Percentiles rank a stretch among this genome's conserved stretches.
Conservation (phyloP, 345 rosid genomes). For the Sisymbrium altissimum region DNA sequence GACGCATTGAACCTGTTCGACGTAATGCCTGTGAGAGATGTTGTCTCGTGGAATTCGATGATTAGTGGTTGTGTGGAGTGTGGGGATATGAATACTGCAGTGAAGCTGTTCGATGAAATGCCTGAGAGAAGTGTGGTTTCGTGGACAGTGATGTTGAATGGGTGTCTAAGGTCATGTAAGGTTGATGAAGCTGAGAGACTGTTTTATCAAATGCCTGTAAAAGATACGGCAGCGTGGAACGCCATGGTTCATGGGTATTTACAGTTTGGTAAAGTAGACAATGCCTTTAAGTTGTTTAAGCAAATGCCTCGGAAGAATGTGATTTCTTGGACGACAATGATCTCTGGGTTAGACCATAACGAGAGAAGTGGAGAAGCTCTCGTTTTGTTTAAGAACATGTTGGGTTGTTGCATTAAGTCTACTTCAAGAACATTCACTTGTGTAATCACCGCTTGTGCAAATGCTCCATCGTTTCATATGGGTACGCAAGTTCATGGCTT, state of each 20-base stretch:
- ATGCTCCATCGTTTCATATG: slow-evolving; percentile 38
- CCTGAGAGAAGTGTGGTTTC: slow-evolving; percentile 61
- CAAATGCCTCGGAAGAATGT: slow-evolving; percentile 58
- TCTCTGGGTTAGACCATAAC: slow-evolving; percentile 60
- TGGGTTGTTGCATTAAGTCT: slow-evolving; percentile 38
- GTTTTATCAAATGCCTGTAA: slow-evolving; percentile 54
- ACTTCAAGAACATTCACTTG: slow-evolving; percentile 52
- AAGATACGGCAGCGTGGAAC: slow-evolving; percentile 72
- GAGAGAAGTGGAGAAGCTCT: slow-evolving; percentile 56
- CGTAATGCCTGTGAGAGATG: slow-evolving; percentile 50
- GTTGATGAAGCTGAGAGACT: slow-evolving; percentile 52
- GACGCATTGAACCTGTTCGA: slow-evolving; percentile 56
- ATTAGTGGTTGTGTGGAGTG: slow-evolving; percentile 62
- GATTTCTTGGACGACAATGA: slow-evolving; percentile 84
- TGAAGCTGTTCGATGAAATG: slow-evolving; percentile 63
- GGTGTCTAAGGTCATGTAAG: slow-evolving; percentile 50
- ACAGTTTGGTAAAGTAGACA: slow-evolving; percentile 45
- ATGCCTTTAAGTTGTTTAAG: slow-evolving; percentile 54
- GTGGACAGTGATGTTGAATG: slow-evolving; percentile 70
- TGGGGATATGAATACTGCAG: slow-evolving; percentile 44
- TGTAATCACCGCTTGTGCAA: slow-evolving; percentile 60
- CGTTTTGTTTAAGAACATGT: slow-evolving; percentile 47
- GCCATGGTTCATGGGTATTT: slow-evolving; percentile 70
- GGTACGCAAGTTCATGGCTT: slow-evolving; percentile 61
- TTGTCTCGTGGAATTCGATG: slow-evolving; percentile 66